Base-by-base conservation (phyloP, 352 stramenopile genomes). In the Phytophthora chlamydospora region DNA sequence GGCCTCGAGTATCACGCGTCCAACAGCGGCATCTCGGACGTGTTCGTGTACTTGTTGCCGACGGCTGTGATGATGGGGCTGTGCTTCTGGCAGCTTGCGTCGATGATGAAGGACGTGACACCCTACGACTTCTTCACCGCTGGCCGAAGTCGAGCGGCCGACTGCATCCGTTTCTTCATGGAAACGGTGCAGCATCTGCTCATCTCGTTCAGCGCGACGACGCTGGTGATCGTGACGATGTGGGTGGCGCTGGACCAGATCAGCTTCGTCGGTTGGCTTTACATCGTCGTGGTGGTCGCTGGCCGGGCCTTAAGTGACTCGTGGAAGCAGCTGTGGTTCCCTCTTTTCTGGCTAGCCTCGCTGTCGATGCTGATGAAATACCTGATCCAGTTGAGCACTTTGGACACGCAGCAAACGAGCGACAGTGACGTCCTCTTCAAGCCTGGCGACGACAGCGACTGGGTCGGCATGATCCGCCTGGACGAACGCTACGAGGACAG, bases 81-180 rank as follows among this genome's bases (percentile, higher is more conserved):
- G 27, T 88, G 83, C 47, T 93, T 92, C 45, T 96, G 87, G 87
- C 87, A 96, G 44, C 61, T 96, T 13, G 73, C 78, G 24, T 89
- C 83, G 29, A 84, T 96, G 57, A 83, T 84, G 66, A 86, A 81
- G 47, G 71, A 80, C 0, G 68, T 93, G 7, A 66, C 78, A 6
- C 57, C 72, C 24, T 93, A 92, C 55, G 71, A 90, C 27, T 71
- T 90, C 4, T 82, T 93, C 39, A 80, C 75, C 17, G 69, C 73
- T 16, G 84, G 82, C 11, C 62, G 81, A 58, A 91, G 76, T 44
- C 65, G 59, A 16, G 36, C 66, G 6, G 71, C 86, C 3, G 82
- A 93, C 68, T 67, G 61, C 4, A 44, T 94, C 55, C 69, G 68
- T 52, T 84, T 78, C 49, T 71, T 62, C 38, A 74, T 80, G 64